Evolutionary conservation across 805 yeast species (phyloP), one percentile per base, ranked within the genome.

Genomic region (Kuraishia hungarica): DNA sequence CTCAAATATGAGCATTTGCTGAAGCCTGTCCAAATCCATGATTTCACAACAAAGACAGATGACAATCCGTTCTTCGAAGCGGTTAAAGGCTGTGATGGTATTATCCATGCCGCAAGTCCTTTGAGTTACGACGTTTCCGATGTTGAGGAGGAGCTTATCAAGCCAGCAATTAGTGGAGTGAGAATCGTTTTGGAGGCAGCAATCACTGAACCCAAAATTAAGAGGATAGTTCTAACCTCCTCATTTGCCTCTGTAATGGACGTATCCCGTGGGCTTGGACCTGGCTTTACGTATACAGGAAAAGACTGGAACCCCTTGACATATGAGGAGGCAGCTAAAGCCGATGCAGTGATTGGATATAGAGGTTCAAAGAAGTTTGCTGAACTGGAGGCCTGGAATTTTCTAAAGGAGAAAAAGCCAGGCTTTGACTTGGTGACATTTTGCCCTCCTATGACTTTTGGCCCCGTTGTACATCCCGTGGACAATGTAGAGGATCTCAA

Each of bases 341-440:
- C 54, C 22, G 61, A 67, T 57, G 63, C 71, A 0, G 47, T 56
- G 11, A 20, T 49, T 24, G 77, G 71, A 7, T 73, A 73, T 62
- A 53, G 68, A 43, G 76, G 68, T 1, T 71, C 75, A 21, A 74
- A 74, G 62, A 69, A 67, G 17, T 69, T 67, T 61, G 77, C 77
- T 15, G 78, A 75, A 61, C 66, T 64, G 55, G 72, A 72, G 8
- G 78, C 76, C 1, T 75, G 79, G 79, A 69, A 72, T 2, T 72
- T 66, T 54, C 55, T 70, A 28, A 59, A 60, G 39, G 62, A 59
- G 52, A 67, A 72, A 54, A n/a, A 57, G 52, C 47, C 58, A 56
- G 55, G 59, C 55, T 62, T 74, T 58, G 58, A 58, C 24, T 57
- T 73, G 53, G 60, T 66, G 49, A 62, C 70, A 4, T 68, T 74